Evolutionary conservation across 2,329 filamentous ascomycete genomes (phyloP).

Genomic region (Torrubiellomyces zombiae): DNA sequence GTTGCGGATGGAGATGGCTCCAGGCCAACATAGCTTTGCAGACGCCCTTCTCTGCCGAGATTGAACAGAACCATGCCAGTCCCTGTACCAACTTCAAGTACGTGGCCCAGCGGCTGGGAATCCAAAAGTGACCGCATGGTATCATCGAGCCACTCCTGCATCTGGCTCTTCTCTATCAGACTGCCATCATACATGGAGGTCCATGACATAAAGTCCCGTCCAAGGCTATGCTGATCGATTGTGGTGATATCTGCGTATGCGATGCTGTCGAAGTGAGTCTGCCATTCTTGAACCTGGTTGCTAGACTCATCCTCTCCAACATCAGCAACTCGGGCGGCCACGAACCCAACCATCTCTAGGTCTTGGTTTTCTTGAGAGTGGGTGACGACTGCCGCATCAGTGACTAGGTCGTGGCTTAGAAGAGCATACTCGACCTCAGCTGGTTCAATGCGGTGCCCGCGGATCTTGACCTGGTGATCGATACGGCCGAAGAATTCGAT

Average conservation of each 20-base stretch:
- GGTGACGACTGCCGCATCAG: too few species aligned
- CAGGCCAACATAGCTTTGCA: slow-evolving; percentile 12
- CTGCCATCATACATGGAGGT: slow-evolving; percentile 15
- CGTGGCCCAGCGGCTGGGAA: slow-evolving; percentile 3
- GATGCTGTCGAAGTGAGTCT: background rate
- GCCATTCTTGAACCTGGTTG: background rate
- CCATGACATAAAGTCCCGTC: slow-evolving; percentile 15
- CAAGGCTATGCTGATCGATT: too few species aligned
- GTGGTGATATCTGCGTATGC: background rate
- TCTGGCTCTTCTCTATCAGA: slow-evolving; percentile 10
- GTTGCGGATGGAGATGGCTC: slow-evolving; percentile 10
- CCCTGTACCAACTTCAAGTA: slow-evolving; percentile 15
- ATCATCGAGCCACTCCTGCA: slow-evolving; percentile 17
- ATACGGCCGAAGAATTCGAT: slow-evolving; percentile 11
- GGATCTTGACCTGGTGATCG: slow-evolving; percentile 10
- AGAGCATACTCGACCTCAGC: slow-evolving; percentile 8
- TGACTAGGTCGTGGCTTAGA: too few species aligned
- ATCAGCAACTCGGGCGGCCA: too few species aligned
- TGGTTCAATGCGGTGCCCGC: slow-evolving; percentile 11
- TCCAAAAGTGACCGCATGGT: slow-evolving; percentile 9
- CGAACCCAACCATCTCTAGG: too few species aligned
- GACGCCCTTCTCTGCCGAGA: slow-evolving; percentile 2
- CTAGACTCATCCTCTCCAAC: too few species aligned
- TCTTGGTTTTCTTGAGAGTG: too few species aligned
- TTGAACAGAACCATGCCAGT: slow-evolving; percentile 17